Conservation (phyloP, 106 monocot species). For the Dendrobium catenatum region DNA sequence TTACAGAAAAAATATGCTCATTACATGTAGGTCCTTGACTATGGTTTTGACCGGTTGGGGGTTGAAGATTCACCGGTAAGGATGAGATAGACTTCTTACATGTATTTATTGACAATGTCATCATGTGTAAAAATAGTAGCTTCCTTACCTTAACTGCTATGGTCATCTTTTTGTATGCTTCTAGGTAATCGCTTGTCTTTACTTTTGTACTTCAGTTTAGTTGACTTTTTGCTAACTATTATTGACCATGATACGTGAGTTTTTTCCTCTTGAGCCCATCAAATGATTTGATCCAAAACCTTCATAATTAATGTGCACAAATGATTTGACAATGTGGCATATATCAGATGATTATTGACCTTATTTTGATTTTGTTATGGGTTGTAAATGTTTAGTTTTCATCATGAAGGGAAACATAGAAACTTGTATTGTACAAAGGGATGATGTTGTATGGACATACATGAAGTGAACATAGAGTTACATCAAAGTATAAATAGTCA, state of each 20-base stretch:
- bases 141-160: neutral
- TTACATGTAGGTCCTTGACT: conserved; percentile 75
- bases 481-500: too few relatives aligned
- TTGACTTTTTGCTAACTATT: neutral
- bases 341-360: neutral
- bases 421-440: neutral
- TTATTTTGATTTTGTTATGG: neutral
- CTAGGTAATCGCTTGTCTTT: neutral
- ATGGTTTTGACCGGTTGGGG: conserved; percentile 86
- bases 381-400: neutral
- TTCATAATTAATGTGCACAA: neutral
- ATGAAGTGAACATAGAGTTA: too few relatives aligned
- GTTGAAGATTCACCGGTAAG: conserved; percentile 42
- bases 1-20: neutral
- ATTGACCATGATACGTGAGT: neutral
- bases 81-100: neutral
- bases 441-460: neutral
- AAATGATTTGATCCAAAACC: neutral
- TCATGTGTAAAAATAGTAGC: neutral
- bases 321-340: too few relatives aligned
- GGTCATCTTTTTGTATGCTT: neutral
- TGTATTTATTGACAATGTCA: neutral
- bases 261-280: neutral
- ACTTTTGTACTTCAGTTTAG: neutral
- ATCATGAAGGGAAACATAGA: neutral